A percentile compares a stretch with the other conserved stretches of the same genome.
Evolutionary conservation across 495 filamentous ascomycete species (phyloP).

Genomic region (Bombardia bombarda): DNA sequence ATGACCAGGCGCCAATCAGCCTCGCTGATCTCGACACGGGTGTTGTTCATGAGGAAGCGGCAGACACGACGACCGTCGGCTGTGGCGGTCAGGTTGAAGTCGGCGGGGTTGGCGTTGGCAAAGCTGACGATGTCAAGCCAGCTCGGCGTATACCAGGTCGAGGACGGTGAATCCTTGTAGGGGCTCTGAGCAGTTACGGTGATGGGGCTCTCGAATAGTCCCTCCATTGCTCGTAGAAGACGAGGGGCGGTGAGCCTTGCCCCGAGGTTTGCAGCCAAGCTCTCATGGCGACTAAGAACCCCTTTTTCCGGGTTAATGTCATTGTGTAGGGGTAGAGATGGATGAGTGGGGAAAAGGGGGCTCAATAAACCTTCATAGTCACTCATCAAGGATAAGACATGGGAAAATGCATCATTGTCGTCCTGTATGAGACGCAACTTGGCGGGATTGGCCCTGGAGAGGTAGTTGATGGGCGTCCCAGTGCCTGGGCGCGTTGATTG

Average conservation of each 20-base stretch:
- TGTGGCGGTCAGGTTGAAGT: conserved; percentile 65
- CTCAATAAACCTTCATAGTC: conserved; percentile 56
- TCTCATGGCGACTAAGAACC: conserved; percentile 76
- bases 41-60: conserved; percentile 73
- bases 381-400: conserved; percentile 55
- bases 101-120: conserved; percentile 68
- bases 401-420: conserved; percentile 34
- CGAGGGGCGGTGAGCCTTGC: conserved; percentile 76
- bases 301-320: conserved; percentile 37
- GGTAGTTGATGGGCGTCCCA: conserved; percentile 74
- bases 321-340: too few species aligned
- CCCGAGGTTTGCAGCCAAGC: conserved; percentile 75
- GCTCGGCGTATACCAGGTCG: conserved; percentile 46
- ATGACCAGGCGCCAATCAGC: conserved; percentile 78
- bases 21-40: conserved; percentile 76
- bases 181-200: conserved; percentile 43
- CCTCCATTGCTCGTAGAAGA: conserved; percentile 76
- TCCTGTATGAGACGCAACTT: conserved; percentile 39
- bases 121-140: conserved; percentile 86
- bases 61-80: conserved; percentile 58
- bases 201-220: conserved; percentile 74
- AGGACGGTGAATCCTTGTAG: conserved; percentile 31
- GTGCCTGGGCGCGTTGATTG: conserved; percentile 19
- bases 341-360: too few species aligned
- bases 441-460: conserved; percentile 33